Base-by-base conservation (phyloP, 768 basidiomycete species). In the Termitomyces sp. region DNA sequence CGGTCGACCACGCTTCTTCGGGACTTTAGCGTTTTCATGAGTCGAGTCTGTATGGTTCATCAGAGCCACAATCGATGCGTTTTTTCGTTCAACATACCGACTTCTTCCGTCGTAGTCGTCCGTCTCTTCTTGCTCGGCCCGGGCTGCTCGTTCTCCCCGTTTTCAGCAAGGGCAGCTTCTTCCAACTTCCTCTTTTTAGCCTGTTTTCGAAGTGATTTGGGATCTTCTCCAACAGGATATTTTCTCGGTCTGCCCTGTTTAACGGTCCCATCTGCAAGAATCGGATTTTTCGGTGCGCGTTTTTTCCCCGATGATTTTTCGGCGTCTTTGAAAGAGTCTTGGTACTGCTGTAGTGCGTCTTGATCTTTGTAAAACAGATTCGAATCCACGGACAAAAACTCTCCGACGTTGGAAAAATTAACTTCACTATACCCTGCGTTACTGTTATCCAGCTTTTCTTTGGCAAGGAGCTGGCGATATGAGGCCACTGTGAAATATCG, bases 401-500 rank as follows among this genome's bases (percentile, higher is more conserved):
- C 84, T 12, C 89, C 89, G 16, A 80, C 79, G 35, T 76, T 66
- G 9, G 75, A 72, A 40, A 85, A 65, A 68, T 89, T 82, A 39
- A 81, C 69, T 39, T 82, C 76, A 20, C 71, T 63, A 63, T 81
- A 79, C 2, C 78, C 76, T 6, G 76, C 75, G 45, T 75, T 72
- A 4, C 74, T 66, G 57, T 83, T 80, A 66, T 89, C 84, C 28
- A 94, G 79, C 8, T 84, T 82, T 72, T 94, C 91, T 49, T 79
- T 77, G 2, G 78, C 74, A 52, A 94, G 81, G 36, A 92, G 77
- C 35, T 77, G 71, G 35, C 78, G 81, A 73, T 91, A 96, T 35
- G 87, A 84, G 2, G 82, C 80, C 48, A 89, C 71, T 0, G 92
- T 91, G 76, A 86, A 95, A 69, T 93, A 93, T 63, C 93, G 83